Percentiles rank a stretch among this genome's conserved stretches.
These are phyloP conservation scores for Coniella lustricola DNA, from an alignment of 2,329 filamentous ascomycete species.

Conservation along the genomic window DNA sequence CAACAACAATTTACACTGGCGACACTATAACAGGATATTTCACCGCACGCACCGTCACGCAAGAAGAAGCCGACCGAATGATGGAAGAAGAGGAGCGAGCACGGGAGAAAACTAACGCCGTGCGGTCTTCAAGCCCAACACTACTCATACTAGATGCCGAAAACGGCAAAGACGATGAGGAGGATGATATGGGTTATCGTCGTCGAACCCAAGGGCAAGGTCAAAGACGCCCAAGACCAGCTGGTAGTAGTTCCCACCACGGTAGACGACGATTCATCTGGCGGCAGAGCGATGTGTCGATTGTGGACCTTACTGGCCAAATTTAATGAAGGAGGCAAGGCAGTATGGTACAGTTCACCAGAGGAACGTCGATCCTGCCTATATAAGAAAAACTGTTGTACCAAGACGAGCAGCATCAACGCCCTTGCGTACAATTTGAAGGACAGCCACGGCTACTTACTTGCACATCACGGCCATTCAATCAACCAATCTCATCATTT, in stretches of 20 bases:
- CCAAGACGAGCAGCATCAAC: too few species aligned
- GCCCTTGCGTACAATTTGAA: too few species aligned
- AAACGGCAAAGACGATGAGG: neutral
- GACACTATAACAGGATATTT: slow-evolving; percentile 22
- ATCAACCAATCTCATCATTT: too few species aligned
- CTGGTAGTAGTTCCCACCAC: neutral
- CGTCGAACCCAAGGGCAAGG: neutral
- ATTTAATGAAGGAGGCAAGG: slow-evolving; percentile 6
- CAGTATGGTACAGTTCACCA: neutral
- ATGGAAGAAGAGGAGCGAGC: slow-evolving; percentile 9
- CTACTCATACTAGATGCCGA: too few species aligned
- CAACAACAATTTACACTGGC: slow-evolving; percentile 22
- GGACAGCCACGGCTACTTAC: too few species aligned
- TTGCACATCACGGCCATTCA: too few species aligned
- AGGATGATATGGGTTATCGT: too few species aligned
- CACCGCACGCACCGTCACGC: slow-evolving; percentile 20
- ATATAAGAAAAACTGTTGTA: too few species aligned
- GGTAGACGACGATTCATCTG: slow-evolving; percentile 8
- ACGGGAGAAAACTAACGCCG: too few species aligned
- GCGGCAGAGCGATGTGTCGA: slow-evolving; percentile 19
- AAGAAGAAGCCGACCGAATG: slow-evolving; percentile 19
- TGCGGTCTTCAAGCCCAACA: too few species aligned
- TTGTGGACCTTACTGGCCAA: slow-evolving; percentile 22
- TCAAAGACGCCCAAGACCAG: too few species aligned
- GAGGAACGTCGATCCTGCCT: too few species aligned